A percentile compares a stretch with the other conserved stretches of the same genome.
phyloP scores from a whole-genome alignment of 352 stramenopile species.

The Blastocystis sp. region DNA sequence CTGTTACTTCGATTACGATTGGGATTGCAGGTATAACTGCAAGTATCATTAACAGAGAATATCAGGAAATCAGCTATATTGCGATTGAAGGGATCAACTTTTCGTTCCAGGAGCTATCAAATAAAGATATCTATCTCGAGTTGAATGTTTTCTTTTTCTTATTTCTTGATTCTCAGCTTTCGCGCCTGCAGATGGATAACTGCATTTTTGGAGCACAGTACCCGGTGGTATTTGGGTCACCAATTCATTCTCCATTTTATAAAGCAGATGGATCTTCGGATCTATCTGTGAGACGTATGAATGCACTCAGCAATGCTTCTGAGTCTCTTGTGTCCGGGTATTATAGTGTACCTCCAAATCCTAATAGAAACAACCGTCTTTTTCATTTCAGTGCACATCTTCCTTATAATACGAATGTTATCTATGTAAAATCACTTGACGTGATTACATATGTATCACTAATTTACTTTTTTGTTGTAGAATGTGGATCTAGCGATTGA shows the following conservation, averaged over 20 bases:
- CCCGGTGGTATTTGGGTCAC: slow-evolving; percentile 25
- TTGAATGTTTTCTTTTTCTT: neutral
- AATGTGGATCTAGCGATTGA: slow-evolving; percentile 28
- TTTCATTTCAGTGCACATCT: neutral
- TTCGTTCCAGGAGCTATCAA: neutral
- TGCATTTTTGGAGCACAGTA: neutral
- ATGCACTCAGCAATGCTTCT: neutral
- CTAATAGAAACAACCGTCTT: neutral
- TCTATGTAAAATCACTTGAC: slow-evolving; percentile 20
- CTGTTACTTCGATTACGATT: neutral
- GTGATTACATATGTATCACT: neutral
- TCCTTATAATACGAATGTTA: neutral
- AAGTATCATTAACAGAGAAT: neutral
- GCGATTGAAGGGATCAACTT: neutral
- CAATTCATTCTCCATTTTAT: slow-evolving; percentile 28
- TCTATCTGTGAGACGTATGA: neutral
- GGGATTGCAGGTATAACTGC: neutral
- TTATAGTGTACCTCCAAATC: neutral
- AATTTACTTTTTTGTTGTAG: neutral
- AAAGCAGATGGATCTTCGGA: neutral
- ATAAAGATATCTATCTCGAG: neutral
- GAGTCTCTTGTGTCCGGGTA: neutral
- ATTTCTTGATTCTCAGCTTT: neutral
- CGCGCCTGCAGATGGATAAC: slow-evolving; percentile 48
- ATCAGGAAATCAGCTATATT: neutral